Evolutionary conservation across 2,329 filamentous ascomycete genomes (phyloP), one percentile per base, ranked within the genome.

Genomic region (Sporothrix schenckii): DNA sequence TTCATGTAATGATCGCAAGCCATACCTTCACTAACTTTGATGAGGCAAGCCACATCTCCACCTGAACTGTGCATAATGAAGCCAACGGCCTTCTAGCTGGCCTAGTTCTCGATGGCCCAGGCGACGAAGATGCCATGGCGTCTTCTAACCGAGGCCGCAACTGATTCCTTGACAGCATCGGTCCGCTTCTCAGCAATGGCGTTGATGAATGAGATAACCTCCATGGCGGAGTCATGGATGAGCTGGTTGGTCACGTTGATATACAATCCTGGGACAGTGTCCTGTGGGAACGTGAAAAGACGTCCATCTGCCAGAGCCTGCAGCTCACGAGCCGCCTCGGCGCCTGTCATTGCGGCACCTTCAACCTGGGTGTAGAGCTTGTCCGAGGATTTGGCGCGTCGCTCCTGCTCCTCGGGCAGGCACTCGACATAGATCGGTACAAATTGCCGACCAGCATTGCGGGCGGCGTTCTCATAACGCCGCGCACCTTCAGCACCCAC

Each of bases 341-440:
- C 10, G 24, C 68, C 70, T 14, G 27, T 50, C 49, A 69, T 52
- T 19, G 69, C 65, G 53, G n/a, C 24, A 14, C 52, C 61, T 34
- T 66, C 69, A 9, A 56, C 11, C 70, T 47, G 72, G 69, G 71
- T 76, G 47, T 69, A 73, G 50, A 72, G 75, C 44, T 47, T 56
- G 34, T 70, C 73, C 41, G 73, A 69, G 49, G 69, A 72, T 41
- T 68, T 69, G 30, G 73, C 70, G n/a, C 76, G 72, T 34, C 75
- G 74, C 63, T 74, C 69, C 65, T 76, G 75, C 72, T 76, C 75
- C 13, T 71, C 72, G 21, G 72, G 58, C 13, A 68, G 61, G 68
- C 76, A 77, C 30, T 74, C 71, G 50, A 79, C 69, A 49, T 73
- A 74, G 13, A 79, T 71, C 7, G 75, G 74, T 0, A 78, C 74